Conservation (phyloP, 306 rosid species). For the Inga laurina region DNA sequence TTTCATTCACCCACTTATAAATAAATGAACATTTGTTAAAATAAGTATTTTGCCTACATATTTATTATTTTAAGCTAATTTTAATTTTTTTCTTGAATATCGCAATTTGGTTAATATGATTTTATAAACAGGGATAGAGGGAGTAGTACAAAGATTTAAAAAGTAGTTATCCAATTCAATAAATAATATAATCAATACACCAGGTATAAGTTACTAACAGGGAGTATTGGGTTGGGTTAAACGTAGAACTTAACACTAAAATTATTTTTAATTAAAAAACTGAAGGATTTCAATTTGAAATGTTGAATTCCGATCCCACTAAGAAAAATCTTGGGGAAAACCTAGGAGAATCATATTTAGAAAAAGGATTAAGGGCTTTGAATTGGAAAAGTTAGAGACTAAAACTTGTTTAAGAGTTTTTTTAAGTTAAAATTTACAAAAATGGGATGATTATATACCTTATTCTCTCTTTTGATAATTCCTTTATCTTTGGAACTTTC, state of each 20-base stretch:
- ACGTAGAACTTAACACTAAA: background rate
- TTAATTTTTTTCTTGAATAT: no score
- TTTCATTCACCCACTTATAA: no score
- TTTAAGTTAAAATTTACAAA: background rate
- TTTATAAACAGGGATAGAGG: no score
- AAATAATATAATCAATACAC: background rate
- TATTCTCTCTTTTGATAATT: background rate
- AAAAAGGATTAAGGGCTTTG: background rate
- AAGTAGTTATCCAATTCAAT: background rate
- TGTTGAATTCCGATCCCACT: background rate
- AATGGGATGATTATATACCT: background rate
- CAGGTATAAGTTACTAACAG: background rate
- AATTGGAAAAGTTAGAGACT: background rate
- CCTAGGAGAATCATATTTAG: background rate
- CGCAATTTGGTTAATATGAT: no score
- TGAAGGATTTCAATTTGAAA: background rate
- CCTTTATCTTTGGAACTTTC: background rate
- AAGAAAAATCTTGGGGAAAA: background rate
- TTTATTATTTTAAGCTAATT: no score
- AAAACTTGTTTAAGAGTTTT: background rate
- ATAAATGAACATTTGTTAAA: no score
- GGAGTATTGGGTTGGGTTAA: background rate
- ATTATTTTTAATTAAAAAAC: background rate
- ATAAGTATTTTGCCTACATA: no score
- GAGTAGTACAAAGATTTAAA: no score